Evolutionary conservation across 2,329 filamentous ascomycete genomes (phyloP).

Genomic region (Fusarium veterinarium): DNA sequence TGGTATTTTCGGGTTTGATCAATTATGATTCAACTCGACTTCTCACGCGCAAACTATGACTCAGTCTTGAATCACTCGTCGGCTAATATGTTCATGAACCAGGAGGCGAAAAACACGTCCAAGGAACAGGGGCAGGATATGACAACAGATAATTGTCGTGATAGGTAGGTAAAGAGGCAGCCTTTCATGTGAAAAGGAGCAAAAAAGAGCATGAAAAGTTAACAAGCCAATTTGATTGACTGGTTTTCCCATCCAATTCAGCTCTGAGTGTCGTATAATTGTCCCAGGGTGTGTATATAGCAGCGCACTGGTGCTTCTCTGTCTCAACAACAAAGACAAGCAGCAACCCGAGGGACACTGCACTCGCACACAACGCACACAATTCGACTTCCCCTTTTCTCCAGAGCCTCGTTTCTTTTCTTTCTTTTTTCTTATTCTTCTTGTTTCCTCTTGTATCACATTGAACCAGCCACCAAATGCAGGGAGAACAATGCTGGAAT

Average conservation of each 20-base stretch:
- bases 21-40: slow-evolving; percentile 32
- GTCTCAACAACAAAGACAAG: slow-evolving; percentile 37
- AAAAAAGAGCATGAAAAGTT: slow-evolving; percentile 30
- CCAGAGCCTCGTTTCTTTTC: slow-evolving; percentile 25
- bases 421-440: slow-evolving; percentile 30
- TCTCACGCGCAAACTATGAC: slow-evolving; percentile 37
- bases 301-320: slow-evolving; percentile 22
- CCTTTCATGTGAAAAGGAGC: slow-evolving; percentile 38
- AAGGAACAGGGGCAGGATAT: slow-evolving; percentile 27
- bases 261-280: slow-evolving; percentile 25
- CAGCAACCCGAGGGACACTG: slow-evolving; percentile 29
- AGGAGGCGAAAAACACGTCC: slow-evolving; percentile 16
- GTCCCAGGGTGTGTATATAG: slow-evolving; percentile 35
- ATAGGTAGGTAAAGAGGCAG: slow-evolving; percentile 36
- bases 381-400: slow-evolving; percentile 33
- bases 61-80: slow-evolving; percentile 32
- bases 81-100: slow-evolving; percentile 14
- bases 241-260: slow-evolving; percentile 34
- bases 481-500: slow-evolving; percentile 33
- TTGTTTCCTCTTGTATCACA: slow-evolving; percentile 26
- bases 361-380: slow-evolving; percentile 36
- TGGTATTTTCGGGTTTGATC: slow-evolving; percentile 26
- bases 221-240: slow-evolving; percentile 32
- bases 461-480: slow-evolving; percentile 28
- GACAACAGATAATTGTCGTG: slow-evolving; percentile 4